These are phyloP conservation scores for Trichocomaceae sp. DNA, from an alignment of 2,329 filamentous ascomycete species.

Conservation along the genomic window DNA sequence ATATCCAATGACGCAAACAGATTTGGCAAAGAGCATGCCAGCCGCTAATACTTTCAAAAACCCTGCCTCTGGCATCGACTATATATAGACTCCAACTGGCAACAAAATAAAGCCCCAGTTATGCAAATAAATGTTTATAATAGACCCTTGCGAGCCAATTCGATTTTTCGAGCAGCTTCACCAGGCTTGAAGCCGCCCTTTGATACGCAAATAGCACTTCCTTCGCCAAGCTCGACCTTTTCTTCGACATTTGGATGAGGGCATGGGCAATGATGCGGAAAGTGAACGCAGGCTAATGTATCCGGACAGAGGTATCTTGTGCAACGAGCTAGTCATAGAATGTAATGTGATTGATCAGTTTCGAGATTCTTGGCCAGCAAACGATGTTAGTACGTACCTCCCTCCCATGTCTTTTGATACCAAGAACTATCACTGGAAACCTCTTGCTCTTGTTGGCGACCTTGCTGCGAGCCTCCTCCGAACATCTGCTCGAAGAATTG, in stretches of 20 bases:
- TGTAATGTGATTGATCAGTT: not conserved
- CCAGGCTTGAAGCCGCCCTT: constrained; percentile 44
- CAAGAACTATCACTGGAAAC: constrained; percentile 74
- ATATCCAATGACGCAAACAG: not conserved
- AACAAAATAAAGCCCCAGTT: not conserved
- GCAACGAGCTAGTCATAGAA: constrained; percentile 62
- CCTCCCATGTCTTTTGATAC: constrained; percentile 67
- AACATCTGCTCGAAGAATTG: constrained; percentile 99
- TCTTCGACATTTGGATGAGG: constrained; percentile 69
- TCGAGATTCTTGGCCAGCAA: constrained; percentile 15
- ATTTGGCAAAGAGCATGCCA: not conserved
- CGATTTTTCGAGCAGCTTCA: constrained; percentile 44
- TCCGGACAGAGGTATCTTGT: constrained; percentile 91
- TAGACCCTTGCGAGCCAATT: constrained; percentile 45
- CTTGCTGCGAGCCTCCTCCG: constrained; percentile 53
- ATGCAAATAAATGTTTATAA: constrained; percentile 26
- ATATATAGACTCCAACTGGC: not conserved
- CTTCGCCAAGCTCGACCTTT: constrained; percentile 59
- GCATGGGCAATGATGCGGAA: constrained; percentile 96
- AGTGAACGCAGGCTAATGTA: constrained; percentile 89
- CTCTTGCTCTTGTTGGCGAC: constrained; percentile 57
- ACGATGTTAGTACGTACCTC: constrained; percentile 54
- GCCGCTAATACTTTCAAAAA: not conserved
- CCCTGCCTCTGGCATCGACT: not conserved
- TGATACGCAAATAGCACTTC: constrained; percentile 43